These are phyloP conservation scores for Leptographium procerum DNA, from an alignment of 2,329 filamentous ascomycete genomes.

Conservation along the genomic window DNA sequence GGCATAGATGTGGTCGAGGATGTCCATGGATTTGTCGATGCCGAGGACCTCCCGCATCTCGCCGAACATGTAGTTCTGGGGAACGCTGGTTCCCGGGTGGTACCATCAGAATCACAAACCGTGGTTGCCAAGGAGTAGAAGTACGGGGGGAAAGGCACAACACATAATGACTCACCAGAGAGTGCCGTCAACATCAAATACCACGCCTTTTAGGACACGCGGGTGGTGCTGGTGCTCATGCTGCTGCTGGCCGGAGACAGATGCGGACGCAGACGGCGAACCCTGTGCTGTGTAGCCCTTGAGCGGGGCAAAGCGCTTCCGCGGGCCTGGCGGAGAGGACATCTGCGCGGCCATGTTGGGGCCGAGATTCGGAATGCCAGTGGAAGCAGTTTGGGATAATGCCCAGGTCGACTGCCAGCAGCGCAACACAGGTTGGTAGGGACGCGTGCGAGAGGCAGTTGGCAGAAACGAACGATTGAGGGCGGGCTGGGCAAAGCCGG, in stretches of 20 bases:
- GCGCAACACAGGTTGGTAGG: background rate
- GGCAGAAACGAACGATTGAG: background rate
- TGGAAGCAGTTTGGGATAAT: background rate
- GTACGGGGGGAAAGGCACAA: background rate
- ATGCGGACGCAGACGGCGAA: constrained; percentile 4
- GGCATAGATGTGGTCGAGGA: constrained; percentile 75
- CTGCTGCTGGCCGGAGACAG: background rate
- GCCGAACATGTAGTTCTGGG: constrained; percentile 90
- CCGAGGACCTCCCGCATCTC: constrained; percentile 69
- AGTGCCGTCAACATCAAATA: constrained; percentile 95
- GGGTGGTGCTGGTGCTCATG: constrained; percentile 9
- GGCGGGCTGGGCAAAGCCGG: background rate
- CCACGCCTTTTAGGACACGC: constrained; percentile 40
- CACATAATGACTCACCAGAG: constrained; percentile 51
- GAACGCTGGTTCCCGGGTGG: constrained; percentile 46
- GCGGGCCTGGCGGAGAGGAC: constrained; percentile 15
- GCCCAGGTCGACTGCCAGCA: background rate
- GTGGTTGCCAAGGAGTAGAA: background rate
- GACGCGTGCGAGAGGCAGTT: background rate
- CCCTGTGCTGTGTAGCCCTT: constrained; percentile 21
- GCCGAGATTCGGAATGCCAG: background rate
- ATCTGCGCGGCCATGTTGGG: background rate
- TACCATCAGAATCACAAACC: background rate
- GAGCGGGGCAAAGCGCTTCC: constrained; percentile 46
- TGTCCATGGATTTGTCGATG: constrained; percentile 66